A percentile compares a stretch with the other conserved stretches of the same genome.
Evolutionary conservation across 148 eudicot genomes (phyloP).

Genomic region (Spergularia bocconei): DNA sequence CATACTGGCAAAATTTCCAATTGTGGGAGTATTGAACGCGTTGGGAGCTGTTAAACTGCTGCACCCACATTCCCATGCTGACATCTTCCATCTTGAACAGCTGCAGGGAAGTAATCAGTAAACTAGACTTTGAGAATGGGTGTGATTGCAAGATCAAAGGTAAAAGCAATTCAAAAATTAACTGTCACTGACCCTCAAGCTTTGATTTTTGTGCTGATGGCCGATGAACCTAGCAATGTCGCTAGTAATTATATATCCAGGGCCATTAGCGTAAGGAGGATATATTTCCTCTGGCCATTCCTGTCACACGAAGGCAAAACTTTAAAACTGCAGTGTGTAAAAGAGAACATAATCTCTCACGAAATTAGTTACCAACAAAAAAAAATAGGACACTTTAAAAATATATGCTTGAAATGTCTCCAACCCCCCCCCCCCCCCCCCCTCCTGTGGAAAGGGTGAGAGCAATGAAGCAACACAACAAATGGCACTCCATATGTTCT

Average conservation of each 20-base stretch:
- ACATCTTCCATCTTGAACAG: constrained; percentile 99
- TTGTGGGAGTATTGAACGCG: constrained; percentile 77
- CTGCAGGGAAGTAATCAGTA: constrained; percentile 33
- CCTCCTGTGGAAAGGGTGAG: background rate
- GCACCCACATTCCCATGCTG: constrained; percentile 99
- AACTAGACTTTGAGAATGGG: background rate
- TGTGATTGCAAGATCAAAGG: background rate
- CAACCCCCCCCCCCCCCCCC: no score
- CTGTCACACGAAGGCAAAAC: constrained; percentile 38
- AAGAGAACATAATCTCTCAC: background rate
- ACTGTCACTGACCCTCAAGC: constrained; percentile 61
- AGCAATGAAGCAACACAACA: background rate
- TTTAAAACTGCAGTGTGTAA: constrained; percentile 10
- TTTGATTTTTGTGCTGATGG: constrained; percentile 52
- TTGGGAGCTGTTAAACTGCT: constrained; percentile 80
- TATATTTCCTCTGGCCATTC: constrained; percentile 92
- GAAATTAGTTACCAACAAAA: background rate
- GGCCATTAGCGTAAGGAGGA: constrained; percentile 97
- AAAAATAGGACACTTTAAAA: background rate
- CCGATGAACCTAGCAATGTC: constrained; percentile 69
- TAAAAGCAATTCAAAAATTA: background rate
- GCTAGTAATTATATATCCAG: constrained; percentile 71
- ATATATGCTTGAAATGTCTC: no score
- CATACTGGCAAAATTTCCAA: constrained; percentile 92
- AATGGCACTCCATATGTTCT: background rate